phyloP scores from a whole-genome alignment of 306 rosid genomes.

The Carpinus fangiana region DNA sequence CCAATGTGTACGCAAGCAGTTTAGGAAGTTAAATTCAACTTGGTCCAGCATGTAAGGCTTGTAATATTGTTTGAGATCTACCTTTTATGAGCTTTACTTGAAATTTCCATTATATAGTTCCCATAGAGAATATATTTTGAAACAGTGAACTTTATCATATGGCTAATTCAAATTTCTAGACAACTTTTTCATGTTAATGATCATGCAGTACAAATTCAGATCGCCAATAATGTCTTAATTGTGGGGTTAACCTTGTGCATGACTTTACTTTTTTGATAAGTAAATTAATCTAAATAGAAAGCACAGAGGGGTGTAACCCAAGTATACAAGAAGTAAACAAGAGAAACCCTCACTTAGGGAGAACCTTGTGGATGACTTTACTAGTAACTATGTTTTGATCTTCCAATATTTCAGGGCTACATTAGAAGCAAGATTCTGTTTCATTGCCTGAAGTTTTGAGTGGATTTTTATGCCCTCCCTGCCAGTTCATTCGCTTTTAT shows the following conservation, averaged over 20 bases:
- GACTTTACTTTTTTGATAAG: background rate
- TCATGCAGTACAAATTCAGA: background rate
- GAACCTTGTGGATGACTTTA: background rate
- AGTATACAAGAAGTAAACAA: too few relatives aligned
- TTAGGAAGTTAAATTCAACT: too few relatives aligned
- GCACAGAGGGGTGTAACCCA: too few relatives aligned
- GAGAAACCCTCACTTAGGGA: too few relatives aligned
- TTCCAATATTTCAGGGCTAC: background rate
- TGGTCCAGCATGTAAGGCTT: too few relatives aligned
- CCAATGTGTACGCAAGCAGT: too few relatives aligned
- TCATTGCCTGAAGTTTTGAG: background rate
- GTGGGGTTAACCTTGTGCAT: background rate
- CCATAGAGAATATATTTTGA: too few relatives aligned
- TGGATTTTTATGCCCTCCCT: background rate
- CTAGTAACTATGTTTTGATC: background rate
- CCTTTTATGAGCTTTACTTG: too few relatives aligned
- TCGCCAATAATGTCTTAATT: background rate
- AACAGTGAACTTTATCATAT: background rate
- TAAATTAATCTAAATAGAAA: too few relatives aligned
- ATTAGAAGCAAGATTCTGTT: background rate
- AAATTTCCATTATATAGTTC: too few relatives aligned
- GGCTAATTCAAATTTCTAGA: background rate
- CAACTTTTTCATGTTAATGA: background rate
- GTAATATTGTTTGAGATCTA: too few relatives aligned
- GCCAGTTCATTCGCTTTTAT: background rate